phyloP scores from a whole-genome alignment of 2,329 filamentous ascomycete species.

The Xylariaceae sp. region DNA sequence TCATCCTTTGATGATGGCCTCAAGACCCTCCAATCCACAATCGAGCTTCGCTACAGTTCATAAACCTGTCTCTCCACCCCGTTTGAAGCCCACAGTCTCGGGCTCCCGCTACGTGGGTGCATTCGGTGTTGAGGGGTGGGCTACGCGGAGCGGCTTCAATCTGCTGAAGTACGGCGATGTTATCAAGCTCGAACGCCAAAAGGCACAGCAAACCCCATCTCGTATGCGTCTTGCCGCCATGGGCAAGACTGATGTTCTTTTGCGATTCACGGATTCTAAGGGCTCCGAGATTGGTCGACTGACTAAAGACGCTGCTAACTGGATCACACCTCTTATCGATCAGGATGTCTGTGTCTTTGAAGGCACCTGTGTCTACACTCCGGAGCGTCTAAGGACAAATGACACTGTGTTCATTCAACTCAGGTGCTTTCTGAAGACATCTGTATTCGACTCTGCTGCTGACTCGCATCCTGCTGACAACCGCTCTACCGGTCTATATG shows the following conservation, averaged over 20 bases:
- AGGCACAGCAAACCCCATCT: conserved; percentile 57
- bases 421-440: conserved; percentile 68
- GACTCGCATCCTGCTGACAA: conserved; percentile 64
- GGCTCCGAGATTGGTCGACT: conserved; percentile 84
- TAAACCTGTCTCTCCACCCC: conserved; percentile 9
- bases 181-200: conserved; percentile 84
- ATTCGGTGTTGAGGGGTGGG: conserved; percentile 89
- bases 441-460: conserved; percentile 64
- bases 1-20: conserved; percentile 15
- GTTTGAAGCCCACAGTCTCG: conserved; percentile 30
- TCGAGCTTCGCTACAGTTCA: conserved; percentile 13
- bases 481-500: conserved; percentile 68
- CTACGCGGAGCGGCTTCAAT: conserved; percentile 74
- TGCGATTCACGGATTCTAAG: conserved; percentile 77
- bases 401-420: conserved; percentile 94
- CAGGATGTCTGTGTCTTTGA: conserved; percentile 86
- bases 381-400: conserved; percentile 79
- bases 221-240: conserved; percentile 49
- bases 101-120: conserved; percentile 74
- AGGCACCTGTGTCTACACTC: conserved; percentile 82
- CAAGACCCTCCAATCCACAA: conserved; percentile 7
- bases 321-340: conserved; percentile 90
- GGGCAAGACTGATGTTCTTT: conserved; percentile 77
- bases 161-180: conserved; percentile 75
- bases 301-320: conserved; percentile 80